Conservation (phyloP, 2,329 filamentous ascomycete genomes). For the Aspergillus neoniger region DNA sequence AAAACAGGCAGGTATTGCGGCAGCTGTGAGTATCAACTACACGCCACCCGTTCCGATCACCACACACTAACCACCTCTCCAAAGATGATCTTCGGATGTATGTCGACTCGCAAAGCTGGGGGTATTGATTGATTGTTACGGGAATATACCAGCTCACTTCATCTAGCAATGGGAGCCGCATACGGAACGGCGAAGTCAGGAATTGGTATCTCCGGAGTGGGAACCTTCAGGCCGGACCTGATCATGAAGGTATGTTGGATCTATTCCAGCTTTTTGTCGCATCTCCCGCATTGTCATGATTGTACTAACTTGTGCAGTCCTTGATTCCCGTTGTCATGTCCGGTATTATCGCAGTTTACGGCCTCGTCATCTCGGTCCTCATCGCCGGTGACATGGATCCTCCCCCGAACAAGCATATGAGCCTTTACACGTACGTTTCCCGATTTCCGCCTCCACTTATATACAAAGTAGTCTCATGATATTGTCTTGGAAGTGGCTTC, state of each 20-base stretch:
- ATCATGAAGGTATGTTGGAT: conserved; percentile 63
- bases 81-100: conserved; percentile 57
- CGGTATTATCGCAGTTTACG: conserved; percentile 97
- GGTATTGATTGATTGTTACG: conserved; percentile 9
- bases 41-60: conserved; percentile 5
- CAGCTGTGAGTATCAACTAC: conserved; percentile 44
- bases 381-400: conserved; percentile 88
- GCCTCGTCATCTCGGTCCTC: conserved; percentile 92
- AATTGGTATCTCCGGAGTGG: conserved; percentile 67
- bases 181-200: conserved; percentile 70
- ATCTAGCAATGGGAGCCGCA: conserved; percentile 63
- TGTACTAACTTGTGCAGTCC: conserved; percentile 39
- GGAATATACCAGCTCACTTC: conserved; percentile 22
- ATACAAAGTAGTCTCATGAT: conserved; percentile 20
- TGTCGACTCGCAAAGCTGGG: conserved; percentile 25
- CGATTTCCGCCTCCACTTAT: not conserved
- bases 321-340: conserved; percentile 76
- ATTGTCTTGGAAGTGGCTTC: conserved; percentile 65
- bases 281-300: not conserved
- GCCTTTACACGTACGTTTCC: conserved; percentile 72
- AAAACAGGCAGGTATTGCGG: conserved; percentile 50
- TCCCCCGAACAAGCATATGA: conserved; percentile 69
- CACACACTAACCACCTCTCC: conserved; percentile 26
- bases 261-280: not conserved
- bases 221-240: conserved; percentile 65